Conservation (phyloP, 192 early-diverging fungal species). For the Coemansia sp. region DNA sequence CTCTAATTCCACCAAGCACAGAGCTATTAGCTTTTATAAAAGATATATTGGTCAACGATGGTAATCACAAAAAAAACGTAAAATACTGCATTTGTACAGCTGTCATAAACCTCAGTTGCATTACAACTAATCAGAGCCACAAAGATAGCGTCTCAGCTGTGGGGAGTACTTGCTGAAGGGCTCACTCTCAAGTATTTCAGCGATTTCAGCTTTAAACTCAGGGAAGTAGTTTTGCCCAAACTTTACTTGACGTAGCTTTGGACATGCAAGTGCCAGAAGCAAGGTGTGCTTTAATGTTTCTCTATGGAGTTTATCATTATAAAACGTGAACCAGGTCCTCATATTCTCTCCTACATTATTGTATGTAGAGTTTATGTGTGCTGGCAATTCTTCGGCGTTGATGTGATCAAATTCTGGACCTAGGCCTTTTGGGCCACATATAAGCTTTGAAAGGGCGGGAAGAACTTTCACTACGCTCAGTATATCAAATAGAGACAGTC, state of each 20-base stretch:
- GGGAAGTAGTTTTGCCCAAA: not conserved
- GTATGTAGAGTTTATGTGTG: not conserved
- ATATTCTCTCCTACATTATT: not conserved
- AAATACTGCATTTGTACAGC: not conserved
- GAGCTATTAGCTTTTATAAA: no score
- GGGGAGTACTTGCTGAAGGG: not conserved
- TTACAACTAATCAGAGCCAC: not conserved
- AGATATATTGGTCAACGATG: not conserved
- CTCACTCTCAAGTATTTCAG: not conserved
- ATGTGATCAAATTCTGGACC: not conserved
- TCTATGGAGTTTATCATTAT: not conserved
- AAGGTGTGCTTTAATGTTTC: not conserved
- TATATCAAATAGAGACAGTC: not conserved
- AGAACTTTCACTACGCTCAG: not conserved
- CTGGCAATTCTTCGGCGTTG: not conserved
- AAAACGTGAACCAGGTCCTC: not conserved
- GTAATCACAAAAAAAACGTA: not conserved
- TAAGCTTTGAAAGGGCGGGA: not conserved
- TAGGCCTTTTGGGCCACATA: not conserved
- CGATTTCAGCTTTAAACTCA: not conserved
- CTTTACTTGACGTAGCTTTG: not conserved
- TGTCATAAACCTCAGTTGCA: not conserved
- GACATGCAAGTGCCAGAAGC: not conserved
- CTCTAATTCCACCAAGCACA: no score
- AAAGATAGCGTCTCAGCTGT: not conserved